phyloP scores from a whole-genome alignment of 768 basidiomycete genomes.

The Dictyophora rubrovolvata region DNA sequence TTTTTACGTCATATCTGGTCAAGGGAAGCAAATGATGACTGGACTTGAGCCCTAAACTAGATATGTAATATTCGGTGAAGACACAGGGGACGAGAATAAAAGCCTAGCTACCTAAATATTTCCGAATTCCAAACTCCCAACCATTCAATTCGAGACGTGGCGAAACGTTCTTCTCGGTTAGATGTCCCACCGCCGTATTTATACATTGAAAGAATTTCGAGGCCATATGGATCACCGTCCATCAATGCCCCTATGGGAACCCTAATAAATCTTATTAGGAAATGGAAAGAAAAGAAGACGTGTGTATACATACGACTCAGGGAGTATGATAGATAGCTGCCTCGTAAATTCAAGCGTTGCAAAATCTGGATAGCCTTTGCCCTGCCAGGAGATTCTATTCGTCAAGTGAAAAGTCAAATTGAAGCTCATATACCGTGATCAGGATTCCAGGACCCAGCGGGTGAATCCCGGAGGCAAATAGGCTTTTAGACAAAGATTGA shows the following conservation, averaged over 20 bases:
- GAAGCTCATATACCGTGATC: constrained; percentile 49
- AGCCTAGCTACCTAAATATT: constrained; percentile 41
- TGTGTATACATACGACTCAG: constrained; percentile 35
- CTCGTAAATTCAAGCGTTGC: constrained; percentile 81
- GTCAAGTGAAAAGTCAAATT: background rate
- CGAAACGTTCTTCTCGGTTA: constrained; percentile 14
- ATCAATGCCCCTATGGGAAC: constrained; percentile 72
- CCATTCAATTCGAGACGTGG: constrained; percentile 65
- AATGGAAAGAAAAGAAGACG: background rate
- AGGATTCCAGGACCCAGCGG: constrained; percentile 60
- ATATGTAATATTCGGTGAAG: constrained; percentile 1
- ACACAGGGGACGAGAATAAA: background rate
- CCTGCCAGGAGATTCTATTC: constrained; percentile 36
- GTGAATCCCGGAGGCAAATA: constrained; percentile 36
- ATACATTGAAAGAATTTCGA: constrained; percentile 87
- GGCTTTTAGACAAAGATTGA: constrained; percentile 62
- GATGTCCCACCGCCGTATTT: constrained; percentile 63
- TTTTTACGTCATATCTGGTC: constrained; percentile 60
- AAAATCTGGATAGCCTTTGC: constrained; percentile 94
- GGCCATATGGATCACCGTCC: constrained; percentile 85
- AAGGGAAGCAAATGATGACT: constrained; percentile 57
- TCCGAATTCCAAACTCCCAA: constrained; percentile 69
- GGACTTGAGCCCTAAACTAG: constrained; percentile 47
- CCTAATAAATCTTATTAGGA: constrained; percentile 29
- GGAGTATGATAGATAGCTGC: constrained; percentile 57